Conservation (phyloP, 2,329 filamentous ascomycete species). For the Diaporthe destruens region DNA sequence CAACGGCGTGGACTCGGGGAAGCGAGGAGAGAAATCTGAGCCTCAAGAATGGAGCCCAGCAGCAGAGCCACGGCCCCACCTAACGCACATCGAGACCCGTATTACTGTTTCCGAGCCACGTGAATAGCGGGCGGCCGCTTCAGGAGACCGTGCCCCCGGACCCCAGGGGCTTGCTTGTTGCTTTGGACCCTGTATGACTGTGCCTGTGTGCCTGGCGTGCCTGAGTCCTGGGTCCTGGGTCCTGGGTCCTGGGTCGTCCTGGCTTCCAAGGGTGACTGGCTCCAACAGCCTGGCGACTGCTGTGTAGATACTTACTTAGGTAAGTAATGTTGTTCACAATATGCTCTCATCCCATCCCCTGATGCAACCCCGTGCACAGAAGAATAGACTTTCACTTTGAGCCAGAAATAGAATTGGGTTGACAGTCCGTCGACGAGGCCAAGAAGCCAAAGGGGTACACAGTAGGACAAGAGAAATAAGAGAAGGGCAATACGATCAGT, state of each 20-base stretch:
- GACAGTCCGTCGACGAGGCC: background rate
- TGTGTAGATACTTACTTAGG: no score
- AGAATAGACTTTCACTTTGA: conserved; percentile 7
- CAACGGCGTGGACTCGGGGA: conserved; percentile 19
- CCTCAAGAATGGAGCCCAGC: conserved; percentile 38
- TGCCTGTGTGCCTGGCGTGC: no score
- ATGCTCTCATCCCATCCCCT: background rate
- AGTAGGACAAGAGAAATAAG: background rate
- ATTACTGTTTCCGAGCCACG: conserved; percentile 35
- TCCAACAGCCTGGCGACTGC: background rate
- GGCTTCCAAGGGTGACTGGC: background rate
- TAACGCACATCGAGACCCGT: conserved; percentile 27
- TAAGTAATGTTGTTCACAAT: background rate
- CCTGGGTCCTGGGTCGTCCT: no score
- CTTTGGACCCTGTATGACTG: background rate
- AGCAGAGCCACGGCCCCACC: conserved; percentile 25
- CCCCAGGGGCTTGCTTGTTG: conserved; percentile 27
- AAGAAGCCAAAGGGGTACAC: background rate
- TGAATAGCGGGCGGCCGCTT: conserved; percentile 32
- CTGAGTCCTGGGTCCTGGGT: no score
- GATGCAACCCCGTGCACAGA: background rate
- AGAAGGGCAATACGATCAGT: background rate
- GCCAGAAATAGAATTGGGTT: conserved; percentile 8
- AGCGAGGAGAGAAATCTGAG: conserved; percentile 29
- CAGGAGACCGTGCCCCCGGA: conserved; percentile 15